Conservation (phyloP, 2,329 filamentous ascomycete species). For the Tothia fuscella region DNA sequence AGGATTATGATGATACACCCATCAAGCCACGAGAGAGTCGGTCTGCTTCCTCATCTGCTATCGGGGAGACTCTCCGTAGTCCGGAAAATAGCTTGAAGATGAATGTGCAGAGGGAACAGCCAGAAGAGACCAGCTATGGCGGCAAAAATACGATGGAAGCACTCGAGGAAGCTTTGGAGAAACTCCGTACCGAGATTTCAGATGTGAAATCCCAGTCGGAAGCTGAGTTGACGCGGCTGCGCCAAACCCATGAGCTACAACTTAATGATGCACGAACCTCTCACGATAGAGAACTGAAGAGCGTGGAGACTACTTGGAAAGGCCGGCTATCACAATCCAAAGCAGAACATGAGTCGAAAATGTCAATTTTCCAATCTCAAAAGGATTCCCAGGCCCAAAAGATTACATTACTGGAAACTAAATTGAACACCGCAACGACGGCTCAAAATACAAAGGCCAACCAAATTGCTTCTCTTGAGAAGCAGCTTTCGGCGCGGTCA, state of each 20-base stretch:
- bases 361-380: background rate
- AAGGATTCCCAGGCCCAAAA: background rate
- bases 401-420: background rate
- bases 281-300: background rate
- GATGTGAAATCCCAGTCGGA: background rate
- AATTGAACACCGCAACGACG: background rate
- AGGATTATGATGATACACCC: constrained; percentile 11
- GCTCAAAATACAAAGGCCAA: background rate
- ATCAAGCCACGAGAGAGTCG: background rate
- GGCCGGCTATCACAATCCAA: background rate
- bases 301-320: background rate
- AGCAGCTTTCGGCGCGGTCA: background rate
- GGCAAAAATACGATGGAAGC: background rate
- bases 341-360: background rate
- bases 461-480: background rate
- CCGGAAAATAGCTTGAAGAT: background rate
- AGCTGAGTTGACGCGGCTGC: background rate
- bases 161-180: background rate
- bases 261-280: background rate
- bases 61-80: background rate
- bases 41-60: background rate
- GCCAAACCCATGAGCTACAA: background rate
- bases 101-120: background rate
- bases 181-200: background rate
- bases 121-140: background rate